Base-by-base conservation (phyloP, 2,329 filamentous ascomycete genomes). In the Clathrospora elynae region DNA sequence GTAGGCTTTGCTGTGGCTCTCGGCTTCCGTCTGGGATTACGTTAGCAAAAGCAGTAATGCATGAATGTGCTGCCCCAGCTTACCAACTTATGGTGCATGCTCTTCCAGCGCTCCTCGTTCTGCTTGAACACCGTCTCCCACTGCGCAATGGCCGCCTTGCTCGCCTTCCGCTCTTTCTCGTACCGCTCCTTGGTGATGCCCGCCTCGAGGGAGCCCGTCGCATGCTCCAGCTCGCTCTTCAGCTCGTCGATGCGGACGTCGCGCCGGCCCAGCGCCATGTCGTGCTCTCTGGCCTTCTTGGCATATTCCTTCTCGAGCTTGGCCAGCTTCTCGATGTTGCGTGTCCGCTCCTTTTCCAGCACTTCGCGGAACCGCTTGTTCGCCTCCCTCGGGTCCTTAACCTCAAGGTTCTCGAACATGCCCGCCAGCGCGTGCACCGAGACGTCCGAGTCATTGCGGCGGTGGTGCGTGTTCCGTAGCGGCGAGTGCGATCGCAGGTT, bases 351-450 rank as follows among this genome's bases (percentile, higher is more conserved):
- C 36, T 73, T 69, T 24, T 71, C 64, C 23, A 77, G 47, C 35
- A 73, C 68, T 7, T 71, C 63, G 46, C 75, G 71, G 48, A 74
- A 73, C 40, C 70, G 70, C 38, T 70, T 68, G 39, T 70, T 68
- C 48, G 69, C 65, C 54, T 76, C 73, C 34, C 74, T 70, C 40
- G 68, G 67, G 57, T 78, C 75, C 60, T 73, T 73, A 43, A 78
- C 72, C 43, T 84, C 79, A 23, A 89, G 75, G 43, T 77, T 80
- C 72, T 89, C 87, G 70, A 89, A 88, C 68, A 87, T 86, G 61
- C 81, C 83, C 50, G 88, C 85, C 61, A 78, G 70, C 26, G 73
- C 73, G 25, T 66, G 66, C 11, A 72, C 70, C 18, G 64, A 66
- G 13, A 66, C 57, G 26, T 70, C 66, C 13, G 67, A 72, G 49